Evolutionary conservation across 331 rosid species (phyloP).

Genomic region (Cydonia oblonga): DNA sequence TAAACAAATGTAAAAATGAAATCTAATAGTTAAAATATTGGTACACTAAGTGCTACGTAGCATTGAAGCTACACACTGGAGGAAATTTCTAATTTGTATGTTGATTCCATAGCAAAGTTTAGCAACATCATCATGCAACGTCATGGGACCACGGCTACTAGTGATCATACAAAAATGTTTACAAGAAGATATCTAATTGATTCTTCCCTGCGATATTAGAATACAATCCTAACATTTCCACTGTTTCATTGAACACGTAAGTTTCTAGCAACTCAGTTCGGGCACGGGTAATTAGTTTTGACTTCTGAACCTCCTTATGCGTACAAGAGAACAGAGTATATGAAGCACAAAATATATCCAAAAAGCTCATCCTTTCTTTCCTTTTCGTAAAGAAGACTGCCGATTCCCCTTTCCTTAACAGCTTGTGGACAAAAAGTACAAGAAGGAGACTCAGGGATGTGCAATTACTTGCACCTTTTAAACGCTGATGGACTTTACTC

Average conservation of each 20-base stretch:
- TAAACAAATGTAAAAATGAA: no score
- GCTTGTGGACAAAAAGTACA: neutral
- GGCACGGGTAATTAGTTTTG: neutral
- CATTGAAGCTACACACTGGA: no score
- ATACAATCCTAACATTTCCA: neutral
- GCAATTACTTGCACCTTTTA: neutral
- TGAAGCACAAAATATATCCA: no score
- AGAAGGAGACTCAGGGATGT: neutral
- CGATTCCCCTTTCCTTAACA: neutral
- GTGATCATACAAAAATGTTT: neutral
- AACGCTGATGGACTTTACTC: constrained; percentile 7
- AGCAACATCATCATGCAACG: neutral
- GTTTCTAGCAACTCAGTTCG: neutral
- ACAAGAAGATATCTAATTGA: neutral
- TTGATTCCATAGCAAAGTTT: neutral
- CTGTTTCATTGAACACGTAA: neutral
- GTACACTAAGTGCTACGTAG: no score
- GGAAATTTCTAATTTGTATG: neutral
- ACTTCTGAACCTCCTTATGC: neutral
- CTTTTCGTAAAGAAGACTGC: neutral
- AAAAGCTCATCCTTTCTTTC: no score
- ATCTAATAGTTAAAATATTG: fast-evolving
- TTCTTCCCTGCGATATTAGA: neutral
- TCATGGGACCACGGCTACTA: no score
- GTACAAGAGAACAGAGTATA: neutral